A percentile compares a stretch with the other conserved stretches of the same genome.
Conservation (phyloP, 2,329 filamentous ascomycete genomes). For the Ascochyta rabiei region DNA sequence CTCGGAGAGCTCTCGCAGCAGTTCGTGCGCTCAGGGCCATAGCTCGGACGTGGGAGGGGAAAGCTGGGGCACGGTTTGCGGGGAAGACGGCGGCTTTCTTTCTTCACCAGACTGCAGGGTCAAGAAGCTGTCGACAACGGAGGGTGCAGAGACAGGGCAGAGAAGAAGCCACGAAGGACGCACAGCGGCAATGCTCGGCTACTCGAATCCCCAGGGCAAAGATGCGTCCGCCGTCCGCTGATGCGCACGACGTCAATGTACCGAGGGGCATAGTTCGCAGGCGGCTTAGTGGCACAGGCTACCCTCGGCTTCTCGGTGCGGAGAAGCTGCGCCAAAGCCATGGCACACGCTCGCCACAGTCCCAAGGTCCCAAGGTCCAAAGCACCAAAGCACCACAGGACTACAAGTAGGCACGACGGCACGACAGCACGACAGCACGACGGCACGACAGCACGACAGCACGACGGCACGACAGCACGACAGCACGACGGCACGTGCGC, state of each 20-base stretch:
- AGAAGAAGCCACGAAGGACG: constrained; percentile 22
- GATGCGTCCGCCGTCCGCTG: constrained; percentile 8
- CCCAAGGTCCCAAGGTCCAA: no score
- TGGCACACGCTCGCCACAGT: no score
- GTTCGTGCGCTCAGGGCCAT: constrained; percentile 71
- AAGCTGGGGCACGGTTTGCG: constrained; percentile 33
- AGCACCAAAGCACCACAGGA: neutral
- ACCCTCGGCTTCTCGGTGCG: constrained; percentile 40
- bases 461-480: no score
- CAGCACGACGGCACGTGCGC: no score
- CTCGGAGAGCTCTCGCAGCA: constrained; percentile 67
- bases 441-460: no score
- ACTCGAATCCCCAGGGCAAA: constrained; percentile 25
- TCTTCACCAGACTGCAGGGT: constrained; percentile 20
- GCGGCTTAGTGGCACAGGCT: constrained; percentile 32
- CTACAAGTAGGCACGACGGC: no score
- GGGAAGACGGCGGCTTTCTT: constrained; percentile 25
- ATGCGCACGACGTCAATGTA: constrained; percentile 26
- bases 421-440: no score
- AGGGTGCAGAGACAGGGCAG: constrained; percentile 7
- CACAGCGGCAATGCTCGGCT: constrained; percentile 41
- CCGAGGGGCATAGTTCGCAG: constrained; percentile 41
- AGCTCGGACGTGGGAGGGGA: constrained; percentile 39
- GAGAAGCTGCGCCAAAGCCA: constrained; percentile 9
- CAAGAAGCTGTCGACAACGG: constrained; percentile 1